Conservation (phyloP, 1,139 yeast genomes). For the Geotrichum reessii region DNA sequence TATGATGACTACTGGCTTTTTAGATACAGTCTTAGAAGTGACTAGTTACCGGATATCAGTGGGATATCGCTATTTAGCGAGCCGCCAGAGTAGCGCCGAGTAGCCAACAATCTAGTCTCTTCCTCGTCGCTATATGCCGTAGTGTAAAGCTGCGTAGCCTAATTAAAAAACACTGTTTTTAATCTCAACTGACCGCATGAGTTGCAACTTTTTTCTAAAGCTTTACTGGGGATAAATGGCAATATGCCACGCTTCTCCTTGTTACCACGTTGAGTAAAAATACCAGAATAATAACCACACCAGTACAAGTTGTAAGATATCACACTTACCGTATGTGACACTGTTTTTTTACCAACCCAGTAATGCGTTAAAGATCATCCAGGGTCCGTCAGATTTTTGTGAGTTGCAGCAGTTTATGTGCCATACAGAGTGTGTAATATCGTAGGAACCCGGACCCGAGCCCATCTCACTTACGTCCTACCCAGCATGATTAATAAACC, state of each 20-base stretch:
- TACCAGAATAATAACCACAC: constrained; percentile 50
- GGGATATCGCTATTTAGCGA: background rate
- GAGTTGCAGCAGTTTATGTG: constrained; percentile 95
- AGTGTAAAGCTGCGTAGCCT: background rate
- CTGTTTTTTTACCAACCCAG: constrained; percentile 91
- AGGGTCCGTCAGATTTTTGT: constrained; percentile 76
- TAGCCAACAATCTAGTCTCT: background rate
- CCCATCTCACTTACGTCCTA: constrained; percentile 89
- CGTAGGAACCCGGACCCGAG: constrained; percentile 87
- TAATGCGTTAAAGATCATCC: constrained; percentile 86
- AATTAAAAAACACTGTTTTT: background rate
- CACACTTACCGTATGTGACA: constrained; percentile 84
- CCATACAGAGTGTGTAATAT: constrained; percentile 72
- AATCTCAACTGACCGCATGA: background rate
- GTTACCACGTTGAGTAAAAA: constrained; percentile 2
- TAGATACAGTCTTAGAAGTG: background rate
- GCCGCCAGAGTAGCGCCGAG: background rate
- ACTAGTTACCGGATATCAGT: background rate
- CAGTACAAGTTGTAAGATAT: constrained; percentile 80
- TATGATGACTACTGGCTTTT: background rate
- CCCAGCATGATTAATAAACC: constrained; percentile 60
- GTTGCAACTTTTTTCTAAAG: background rate
- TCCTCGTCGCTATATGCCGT: constrained; percentile 2
- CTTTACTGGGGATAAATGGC: constrained; percentile 11
- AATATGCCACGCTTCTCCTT: constrained; percentile 6